Evolutionary conservation across 345 rosid genomes (phyloP).

Genomic region (Pistacia vera): DNA sequence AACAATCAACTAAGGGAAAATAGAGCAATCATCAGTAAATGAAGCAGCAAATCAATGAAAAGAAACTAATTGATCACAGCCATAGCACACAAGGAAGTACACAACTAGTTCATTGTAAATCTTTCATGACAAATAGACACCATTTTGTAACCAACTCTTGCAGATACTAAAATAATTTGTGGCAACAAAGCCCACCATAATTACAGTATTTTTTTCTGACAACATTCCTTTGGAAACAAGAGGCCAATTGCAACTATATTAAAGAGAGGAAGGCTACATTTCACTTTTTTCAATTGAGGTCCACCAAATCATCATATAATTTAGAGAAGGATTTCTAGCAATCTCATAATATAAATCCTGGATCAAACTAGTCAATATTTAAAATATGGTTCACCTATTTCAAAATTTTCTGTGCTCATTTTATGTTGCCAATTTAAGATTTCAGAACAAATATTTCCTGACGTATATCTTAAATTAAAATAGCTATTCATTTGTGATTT

Average conservation of each 20-base stretch:
- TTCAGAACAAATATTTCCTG: not conserved
- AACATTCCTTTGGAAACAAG: not conserved
- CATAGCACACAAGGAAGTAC: not conserved
- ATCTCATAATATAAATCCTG: not conserved
- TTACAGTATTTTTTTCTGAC: not conserved
- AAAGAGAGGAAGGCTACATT: not conserved
- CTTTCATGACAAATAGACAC: not conserved
- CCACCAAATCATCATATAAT: not conserved
- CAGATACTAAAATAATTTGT: not conserved
- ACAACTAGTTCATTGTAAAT: not conserved
- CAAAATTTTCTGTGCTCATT: not conserved
- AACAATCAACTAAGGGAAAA: too few species aligned
- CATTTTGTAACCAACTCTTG: not conserved
- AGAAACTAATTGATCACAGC: not conserved
- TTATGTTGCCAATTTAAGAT: not conserved
- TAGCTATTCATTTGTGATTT: not conserved
- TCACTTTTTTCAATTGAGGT: not conserved
- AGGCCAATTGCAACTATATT: not conserved
- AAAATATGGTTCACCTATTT: not conserved
- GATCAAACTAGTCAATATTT: not conserved
- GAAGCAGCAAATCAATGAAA: not conserved
- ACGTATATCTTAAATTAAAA: not conserved
- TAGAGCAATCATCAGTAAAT: too few species aligned
- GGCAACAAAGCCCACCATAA: not conserved
- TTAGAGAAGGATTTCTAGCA: not conserved